phyloP scores from a whole-genome alignment of 2,329 filamentous ascomycete genomes.

The Penicillium digitatum region DNA sequence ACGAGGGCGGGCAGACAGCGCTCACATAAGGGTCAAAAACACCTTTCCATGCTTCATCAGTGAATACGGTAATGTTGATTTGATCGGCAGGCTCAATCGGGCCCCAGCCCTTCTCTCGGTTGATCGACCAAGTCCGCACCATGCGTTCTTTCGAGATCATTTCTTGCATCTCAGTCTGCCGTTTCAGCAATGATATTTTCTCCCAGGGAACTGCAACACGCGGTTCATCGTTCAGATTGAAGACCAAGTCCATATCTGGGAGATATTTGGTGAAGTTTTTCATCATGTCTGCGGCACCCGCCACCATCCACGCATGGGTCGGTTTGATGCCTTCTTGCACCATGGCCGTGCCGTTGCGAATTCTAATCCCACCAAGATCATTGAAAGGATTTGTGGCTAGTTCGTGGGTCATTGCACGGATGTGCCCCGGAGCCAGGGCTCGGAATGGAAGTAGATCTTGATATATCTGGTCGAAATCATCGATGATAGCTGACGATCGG shows the following conservation, averaged over 20 bases:
- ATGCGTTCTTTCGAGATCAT: conserved; percentile 20
- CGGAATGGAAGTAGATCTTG: conserved; percentile 56
- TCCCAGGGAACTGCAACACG: conserved; percentile 54
- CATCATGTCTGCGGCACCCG: conserved; percentile 53
- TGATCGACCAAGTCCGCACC: conserved; percentile 34
- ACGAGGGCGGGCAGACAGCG: conserved; percentile 59
- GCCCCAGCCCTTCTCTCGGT: conserved; percentile 39
- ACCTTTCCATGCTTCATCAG: conserved; percentile 39
- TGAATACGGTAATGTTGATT: conserved; percentile 37
- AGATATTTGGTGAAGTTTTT: conserved; percentile 51
- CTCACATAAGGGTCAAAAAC: conserved; percentile 44
- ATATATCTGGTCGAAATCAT: conserved; percentile 59
- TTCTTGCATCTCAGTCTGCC: conserved; percentile 23
- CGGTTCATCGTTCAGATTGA: conserved; percentile 60
- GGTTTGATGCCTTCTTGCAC: conserved; percentile 50
- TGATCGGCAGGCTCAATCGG: conserved; percentile 35
- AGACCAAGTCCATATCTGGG: conserved; percentile 61
- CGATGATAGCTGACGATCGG: conserved; percentile 52
- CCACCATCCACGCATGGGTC: conserved; percentile 58
- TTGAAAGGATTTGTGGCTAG: conserved; percentile 54
- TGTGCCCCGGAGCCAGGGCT: conserved; percentile 48
- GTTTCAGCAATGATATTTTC: conserved; percentile 37
- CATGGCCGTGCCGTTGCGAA: conserved; percentile 52
- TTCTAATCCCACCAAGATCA: conserved; percentile 53
- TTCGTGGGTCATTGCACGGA: conserved; percentile 52